Conservation (phyloP, 2,329 filamentous ascomycete genomes). For the Pyrenophora tritici-repentis region DNA sequence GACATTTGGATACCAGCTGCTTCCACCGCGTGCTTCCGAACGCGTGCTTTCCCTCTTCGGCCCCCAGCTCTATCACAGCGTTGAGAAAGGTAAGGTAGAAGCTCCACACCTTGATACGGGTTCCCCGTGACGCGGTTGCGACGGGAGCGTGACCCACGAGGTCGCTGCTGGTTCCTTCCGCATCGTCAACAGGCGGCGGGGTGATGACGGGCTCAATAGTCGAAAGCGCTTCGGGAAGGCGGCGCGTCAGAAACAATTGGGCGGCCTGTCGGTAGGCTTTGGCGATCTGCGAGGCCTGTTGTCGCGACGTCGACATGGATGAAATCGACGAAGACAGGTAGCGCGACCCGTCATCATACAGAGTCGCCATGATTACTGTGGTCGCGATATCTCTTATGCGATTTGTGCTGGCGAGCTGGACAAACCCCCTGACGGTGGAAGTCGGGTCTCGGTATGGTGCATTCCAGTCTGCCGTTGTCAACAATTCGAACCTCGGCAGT, state of each 20-base stretch:
- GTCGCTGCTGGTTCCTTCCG: constrained; percentile 26
- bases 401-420: constrained; percentile 2
- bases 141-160: constrained; percentile 66
- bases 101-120: constrained; percentile 95
- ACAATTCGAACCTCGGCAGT: constrained; percentile 25
- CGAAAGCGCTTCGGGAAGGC: constrained; percentile 85
- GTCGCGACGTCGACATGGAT: constrained; percentile 69
- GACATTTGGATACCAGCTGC: constrained; percentile 77
- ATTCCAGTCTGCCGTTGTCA: constrained; percentile 23
- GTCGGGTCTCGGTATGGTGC: constrained; percentile 14
- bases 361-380: constrained; percentile 48
- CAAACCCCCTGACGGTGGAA: constrained; percentile 16
- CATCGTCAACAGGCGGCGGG: constrained; percentile 50
- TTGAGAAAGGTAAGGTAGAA: constrained; percentile 93
- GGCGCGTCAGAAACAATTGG: constrained; percentile 91
- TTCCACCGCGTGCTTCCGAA: constrained; percentile 90
- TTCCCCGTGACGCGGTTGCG: constrained; percentile 77
- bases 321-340: constrained; percentile 70
- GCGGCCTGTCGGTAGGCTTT: constrained; percentile 94
- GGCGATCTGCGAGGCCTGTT: constrained; percentile 74
- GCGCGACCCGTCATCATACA: constrained; percentile 60
- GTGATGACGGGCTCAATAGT: constrained; percentile 83
- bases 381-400: background rate
- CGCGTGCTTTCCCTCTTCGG: constrained; percentile 85
- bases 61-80: constrained; percentile 83